phyloP scores from a whole-genome alignment of 1,284 basidiomycete species.

The Ceratobasidium theobromae region DNA sequence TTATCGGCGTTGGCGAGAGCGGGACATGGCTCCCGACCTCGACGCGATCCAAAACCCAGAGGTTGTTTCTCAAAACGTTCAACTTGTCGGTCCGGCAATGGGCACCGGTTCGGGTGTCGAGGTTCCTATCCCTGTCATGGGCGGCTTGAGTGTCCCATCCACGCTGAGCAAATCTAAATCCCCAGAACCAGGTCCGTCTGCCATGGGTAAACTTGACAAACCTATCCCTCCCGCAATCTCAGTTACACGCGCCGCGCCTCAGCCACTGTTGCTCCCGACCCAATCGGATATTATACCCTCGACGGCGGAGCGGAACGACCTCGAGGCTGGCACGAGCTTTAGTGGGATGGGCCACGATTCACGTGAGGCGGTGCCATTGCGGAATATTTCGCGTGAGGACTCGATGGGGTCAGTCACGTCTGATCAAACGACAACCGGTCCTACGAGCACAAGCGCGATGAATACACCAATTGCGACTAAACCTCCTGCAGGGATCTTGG shows the following conservation, averaged over 20 bases:
- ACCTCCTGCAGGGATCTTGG: background rate
- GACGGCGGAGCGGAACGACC: conserved; percentile 51
- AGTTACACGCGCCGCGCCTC: conserved; percentile 61
- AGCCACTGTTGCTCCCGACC: conserved; percentile 65
- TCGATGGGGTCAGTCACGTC: conserved; percentile 16
- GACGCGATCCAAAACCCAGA: conserved; percentile 3
- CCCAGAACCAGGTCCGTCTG: conserved; percentile 35
- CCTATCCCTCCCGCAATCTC: conserved; percentile 56
- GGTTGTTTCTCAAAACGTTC: background rate
- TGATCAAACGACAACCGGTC: conserved; percentile 34
- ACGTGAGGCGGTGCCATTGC: conserved; percentile 46
- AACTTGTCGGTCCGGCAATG: conserved; percentile 46
- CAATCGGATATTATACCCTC: conserved; percentile 57
- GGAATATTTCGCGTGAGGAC: conserved; percentile 43
- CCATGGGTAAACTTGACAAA: conserved; percentile 35
- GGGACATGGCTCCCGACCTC: conserved; percentile 62
- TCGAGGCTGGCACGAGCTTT: conserved; percentile 67
- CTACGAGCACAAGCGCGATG: conserved; percentile 39
- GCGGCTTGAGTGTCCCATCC: conserved; percentile 26
- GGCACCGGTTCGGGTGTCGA: conserved; percentile 48
- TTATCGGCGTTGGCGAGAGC: conserved; percentile 78
- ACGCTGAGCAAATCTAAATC: conserved; percentile 42
- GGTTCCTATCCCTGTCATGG: conserved; percentile 56
- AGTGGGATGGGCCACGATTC: too few species aligned
- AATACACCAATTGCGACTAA: background rate